These are phyloP conservation scores for Tetracladium maxilliforme DNA, from an alignment of 2,329 filamentous ascomycete species.

Conservation along the genomic window DNA sequence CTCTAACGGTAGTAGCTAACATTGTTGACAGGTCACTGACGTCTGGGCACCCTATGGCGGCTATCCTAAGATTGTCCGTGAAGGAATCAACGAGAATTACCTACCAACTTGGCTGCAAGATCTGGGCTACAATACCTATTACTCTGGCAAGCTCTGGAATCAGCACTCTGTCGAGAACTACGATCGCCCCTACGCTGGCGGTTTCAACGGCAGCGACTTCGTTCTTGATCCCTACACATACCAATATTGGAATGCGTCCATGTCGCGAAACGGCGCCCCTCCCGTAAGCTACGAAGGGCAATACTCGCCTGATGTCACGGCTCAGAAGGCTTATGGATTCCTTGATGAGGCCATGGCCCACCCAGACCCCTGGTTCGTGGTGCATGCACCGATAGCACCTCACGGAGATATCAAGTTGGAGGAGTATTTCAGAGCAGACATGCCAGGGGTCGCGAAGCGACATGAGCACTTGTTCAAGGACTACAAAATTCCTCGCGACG, in stretches of 20 bases:
- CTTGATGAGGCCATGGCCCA: constrained; percentile 41
- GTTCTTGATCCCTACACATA: constrained; percentile 55
- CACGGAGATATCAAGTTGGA: constrained; percentile 40
- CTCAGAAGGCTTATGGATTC: constrained; percentile 41
- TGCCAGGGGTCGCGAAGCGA: constrained; percentile 37
- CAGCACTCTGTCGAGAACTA: constrained; percentile 43
- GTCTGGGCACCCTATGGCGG: constrained; percentile 27
- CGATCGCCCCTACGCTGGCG: constrained; percentile 42
- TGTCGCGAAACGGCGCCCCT: constrained; percentile 40
- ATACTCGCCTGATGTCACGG: constrained; percentile 37
- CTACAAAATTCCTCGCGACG: constrained; percentile 41
- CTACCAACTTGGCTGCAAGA: constrained; percentile 58
- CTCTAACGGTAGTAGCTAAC: too few species aligned
- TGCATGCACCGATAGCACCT: constrained; percentile 50
- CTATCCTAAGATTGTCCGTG: constrained; percentile 50
- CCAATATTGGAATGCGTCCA: constrained; percentile 49
- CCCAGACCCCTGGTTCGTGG: constrained; percentile 50
- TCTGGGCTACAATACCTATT: constrained; percentile 56
- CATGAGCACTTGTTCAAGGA: constrained; percentile 48
- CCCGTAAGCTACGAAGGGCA: constrained; percentile 37
- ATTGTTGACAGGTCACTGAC: constrained; percentile 14
- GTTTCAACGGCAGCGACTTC: constrained; percentile 44
- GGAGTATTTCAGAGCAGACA: too few species aligned
- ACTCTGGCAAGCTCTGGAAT: constrained; percentile 58
- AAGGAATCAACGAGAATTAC: constrained; percentile 52